Base-by-base conservation (phyloP, 2,329 filamentous ascomycete species). In the Balansia obtecta region DNA sequence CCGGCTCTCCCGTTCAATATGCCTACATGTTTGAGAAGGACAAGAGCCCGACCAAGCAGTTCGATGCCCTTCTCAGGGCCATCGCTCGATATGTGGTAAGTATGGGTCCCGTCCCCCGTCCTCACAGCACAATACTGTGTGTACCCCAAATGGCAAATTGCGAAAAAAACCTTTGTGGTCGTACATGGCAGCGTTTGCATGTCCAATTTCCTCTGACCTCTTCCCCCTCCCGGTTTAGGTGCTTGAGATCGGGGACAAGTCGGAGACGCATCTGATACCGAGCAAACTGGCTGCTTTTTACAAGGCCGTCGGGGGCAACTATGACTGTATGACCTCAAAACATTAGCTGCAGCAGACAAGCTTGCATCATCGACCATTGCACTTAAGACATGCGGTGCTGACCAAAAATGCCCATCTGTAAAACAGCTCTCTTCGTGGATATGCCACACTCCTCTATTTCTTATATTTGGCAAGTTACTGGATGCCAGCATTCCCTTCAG, bases 391-490 rank as follows among this genome's bases (percentile, higher is more conserved):
- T 18, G 30, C 16, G 16, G 33, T 46, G 22, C 50, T 52, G 30
- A 46, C 42, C 52, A 41, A 49, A 49, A 50, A 42, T 22, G 27
- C 8, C 12, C 16, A 42, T 13, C 7, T 30, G 4, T 39, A 53
- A 53, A 53, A 27, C 57, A 80, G 78, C 76, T 22, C 78, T 97
- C 49, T 97, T 97, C 65, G 72, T 91, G 41, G 76, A 83, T 3
- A 87, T 85, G 34, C 82, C 85, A 18, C 71, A 83, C 53, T 71
- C 80, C 38, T 83, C 85, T 42, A 82, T 98, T 55, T 93, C 90
- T 30, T 94, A 88, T 69, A 93, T 96, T 56, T 97, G 94, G 75
- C 86, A 88, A 61, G 86, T 86, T 8, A 80, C 95, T 48, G 93
- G 91, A 58, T 96, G 91, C 64, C 86, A 89, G 59, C 91, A 97